phyloP scores from a whole-genome alignment of 176 grass and related monocot genomes.

The Echinochloa phyllopogon region DNA sequence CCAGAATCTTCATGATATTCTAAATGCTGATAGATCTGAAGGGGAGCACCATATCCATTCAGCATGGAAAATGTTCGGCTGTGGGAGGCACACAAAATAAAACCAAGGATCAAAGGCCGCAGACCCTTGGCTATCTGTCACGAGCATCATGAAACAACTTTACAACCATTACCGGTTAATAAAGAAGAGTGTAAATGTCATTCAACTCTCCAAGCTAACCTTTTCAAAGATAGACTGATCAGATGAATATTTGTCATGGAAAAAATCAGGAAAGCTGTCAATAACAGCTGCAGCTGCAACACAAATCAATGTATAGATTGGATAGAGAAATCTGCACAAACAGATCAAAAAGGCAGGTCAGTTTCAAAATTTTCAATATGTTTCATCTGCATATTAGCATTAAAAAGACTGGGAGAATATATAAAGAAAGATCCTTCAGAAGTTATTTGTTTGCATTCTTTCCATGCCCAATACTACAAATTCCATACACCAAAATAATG shows the following conservation, averaged over 20 bases:
- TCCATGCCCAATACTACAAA: constrained; percentile 2
- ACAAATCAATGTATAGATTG: constrained; percentile 98
- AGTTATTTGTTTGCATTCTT: constrained; percentile 12
- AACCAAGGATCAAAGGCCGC: constrained; percentile 81
- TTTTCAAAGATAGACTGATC: constrained; percentile 76
- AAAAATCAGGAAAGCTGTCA: constrained; percentile 82
- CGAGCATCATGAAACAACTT: constrained; percentile 42
- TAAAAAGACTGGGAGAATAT: neutral
- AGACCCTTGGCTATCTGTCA: constrained; percentile 89
- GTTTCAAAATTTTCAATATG: neutral
- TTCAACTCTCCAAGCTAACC: constrained; percentile 42
- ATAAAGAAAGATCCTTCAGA: neutral
- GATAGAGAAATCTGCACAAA: constrained; percentile 90
- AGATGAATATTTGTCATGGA: constrained; percentile 81
- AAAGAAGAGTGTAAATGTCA: neutral
- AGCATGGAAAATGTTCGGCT: constrained; percentile 98
- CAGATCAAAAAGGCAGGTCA: constrained; percentile 36
- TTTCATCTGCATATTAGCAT: neutral
- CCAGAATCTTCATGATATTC: constrained; percentile 87
- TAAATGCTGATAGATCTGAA: constrained; percentile 92
- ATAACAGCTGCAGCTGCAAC: constrained; percentile 87
- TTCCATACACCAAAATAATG: constrained; percentile 5
- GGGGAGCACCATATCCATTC: constrained; percentile 90
- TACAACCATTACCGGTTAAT: constrained; percentile 6
- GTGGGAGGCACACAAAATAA: constrained; percentile 94